These are phyloP conservation scores for Linnemannia exigua DNA, from an alignment of 192 early-diverging fungal species.

Conservation along the genomic window DNA sequence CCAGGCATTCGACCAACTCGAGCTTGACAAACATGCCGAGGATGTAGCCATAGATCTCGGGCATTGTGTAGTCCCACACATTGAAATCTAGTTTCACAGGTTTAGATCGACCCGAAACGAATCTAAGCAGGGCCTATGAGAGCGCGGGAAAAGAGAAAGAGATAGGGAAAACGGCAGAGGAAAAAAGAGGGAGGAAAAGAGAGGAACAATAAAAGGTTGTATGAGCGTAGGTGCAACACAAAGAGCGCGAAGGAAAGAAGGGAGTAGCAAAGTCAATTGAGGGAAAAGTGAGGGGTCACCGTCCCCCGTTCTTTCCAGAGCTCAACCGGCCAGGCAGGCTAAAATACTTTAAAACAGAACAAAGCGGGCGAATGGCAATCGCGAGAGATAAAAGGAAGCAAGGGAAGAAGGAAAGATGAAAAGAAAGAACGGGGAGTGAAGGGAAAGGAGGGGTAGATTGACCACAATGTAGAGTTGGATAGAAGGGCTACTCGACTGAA, in stretches of 20 bases:
- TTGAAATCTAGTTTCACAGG: conserved; percentile 66
- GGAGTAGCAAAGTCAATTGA: background rate
- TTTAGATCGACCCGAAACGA: conserved; percentile 60
- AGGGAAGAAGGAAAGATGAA: too few species aligned
- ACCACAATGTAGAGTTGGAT: too few species aligned
- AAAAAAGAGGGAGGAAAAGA: conserved; percentile 1
- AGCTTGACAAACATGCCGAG: conserved; percentile 82
- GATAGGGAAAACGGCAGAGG: background rate
- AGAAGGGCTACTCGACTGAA: background rate
- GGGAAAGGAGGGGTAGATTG: too few species aligned
- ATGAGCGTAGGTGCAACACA: background rate
- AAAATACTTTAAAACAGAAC: too few species aligned
- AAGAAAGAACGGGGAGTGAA: too few species aligned
- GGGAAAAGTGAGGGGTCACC: conserved; percentile 6
- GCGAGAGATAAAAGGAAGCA: too few species aligned
- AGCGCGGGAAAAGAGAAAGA: conserved; percentile 9
- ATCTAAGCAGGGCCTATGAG: conserved; percentile 64
- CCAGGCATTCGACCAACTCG: conserved; percentile 74
- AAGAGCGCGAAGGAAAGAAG: background rate
- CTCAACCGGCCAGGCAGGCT: too few species aligned
- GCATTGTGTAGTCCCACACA: conserved; percentile 74
- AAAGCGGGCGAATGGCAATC: background rate
- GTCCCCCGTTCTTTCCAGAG: conserved; percentile 9
- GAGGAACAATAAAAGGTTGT: background rate
- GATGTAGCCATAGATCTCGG: conserved; percentile 88